Evolutionary conservation across 495 filamentous ascomycete genomes (phyloP).

Genomic region (Annulohypoxylon moriforme): DNA sequence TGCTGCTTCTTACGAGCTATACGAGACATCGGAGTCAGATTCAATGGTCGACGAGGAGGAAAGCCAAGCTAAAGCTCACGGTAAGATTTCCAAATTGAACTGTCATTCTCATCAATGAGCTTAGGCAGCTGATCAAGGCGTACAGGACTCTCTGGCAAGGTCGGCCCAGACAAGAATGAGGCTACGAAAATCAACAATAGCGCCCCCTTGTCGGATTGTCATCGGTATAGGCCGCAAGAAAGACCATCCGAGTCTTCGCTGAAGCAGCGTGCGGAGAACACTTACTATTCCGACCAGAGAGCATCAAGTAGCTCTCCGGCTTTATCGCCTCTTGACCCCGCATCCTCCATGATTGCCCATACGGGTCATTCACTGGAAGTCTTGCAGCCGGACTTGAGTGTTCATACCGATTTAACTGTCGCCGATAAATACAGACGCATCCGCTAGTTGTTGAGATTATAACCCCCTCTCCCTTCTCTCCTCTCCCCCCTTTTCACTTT

Average conservation of each 20-base stretch:
- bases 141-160: slow-evolving; percentile 31
- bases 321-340: neutral
- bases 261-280: neutral
- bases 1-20: slow-evolving; percentile 14
- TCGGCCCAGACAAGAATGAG: slow-evolving; percentile 3
- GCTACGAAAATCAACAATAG: neutral
- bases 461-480: neutral
- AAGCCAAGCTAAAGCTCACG: slow-evolving; percentile 4
- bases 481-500: no score
- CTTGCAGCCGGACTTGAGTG: neutral
- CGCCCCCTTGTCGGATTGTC: neutral
- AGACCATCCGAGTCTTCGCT: neutral
- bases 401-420: neutral
- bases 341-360: slow-evolving; percentile 41
- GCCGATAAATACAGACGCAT: slow-evolving; percentile 7
- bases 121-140: slow-evolving; percentile 8
- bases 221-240: neutral
- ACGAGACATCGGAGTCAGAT: slow-evolving; percentile 10
- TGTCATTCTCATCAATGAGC: neutral
- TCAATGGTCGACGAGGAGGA: neutral
- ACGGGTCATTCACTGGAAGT: slow-evolving; percentile 43
- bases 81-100: slow-evolving; percentile 19
- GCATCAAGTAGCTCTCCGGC: neutral
- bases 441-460: neutral
- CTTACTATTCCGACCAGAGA: slow-evolving; percentile 1